Conservation (phyloP, 176 grass and related monocot species). For the Musa schizocarpa region DNA sequence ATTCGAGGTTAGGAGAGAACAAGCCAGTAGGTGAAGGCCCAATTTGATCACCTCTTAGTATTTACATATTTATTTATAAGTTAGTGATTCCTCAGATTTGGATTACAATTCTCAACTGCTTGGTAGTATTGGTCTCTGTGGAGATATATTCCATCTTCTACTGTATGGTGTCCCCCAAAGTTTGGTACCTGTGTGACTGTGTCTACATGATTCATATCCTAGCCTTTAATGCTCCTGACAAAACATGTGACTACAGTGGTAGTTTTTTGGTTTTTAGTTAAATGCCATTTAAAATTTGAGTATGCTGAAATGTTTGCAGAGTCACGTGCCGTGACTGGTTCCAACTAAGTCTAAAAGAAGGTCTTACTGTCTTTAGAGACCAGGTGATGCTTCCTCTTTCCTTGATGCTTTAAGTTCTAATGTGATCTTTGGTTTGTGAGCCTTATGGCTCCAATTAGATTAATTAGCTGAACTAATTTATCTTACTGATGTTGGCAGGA, state of each 20-base stretch:
- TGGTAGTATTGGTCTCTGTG: neutral
- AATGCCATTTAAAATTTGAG: neutral
- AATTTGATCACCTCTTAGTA: neutral
- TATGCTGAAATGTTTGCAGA: conserved; percentile 33
- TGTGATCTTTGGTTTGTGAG: neutral
- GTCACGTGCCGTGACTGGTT: conserved; percentile 99
- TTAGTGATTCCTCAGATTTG: neutral
- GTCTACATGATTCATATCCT: neutral
- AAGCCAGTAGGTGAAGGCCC: neutral
- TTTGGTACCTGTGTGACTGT: neutral
- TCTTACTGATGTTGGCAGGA: conserved; percentile 37
- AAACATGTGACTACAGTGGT: neutral
- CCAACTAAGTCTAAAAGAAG: conserved; percentile 98
- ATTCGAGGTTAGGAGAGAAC: neutral
- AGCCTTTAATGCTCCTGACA: neutral
- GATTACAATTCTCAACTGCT: neutral
- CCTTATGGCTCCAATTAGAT: conserved; percentile 3
- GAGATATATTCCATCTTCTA: neutral
- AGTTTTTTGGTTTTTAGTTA: neutral
- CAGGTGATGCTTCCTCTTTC: conserved; percentile 37
- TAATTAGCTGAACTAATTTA: neutral
- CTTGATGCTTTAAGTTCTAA: conserved; percentile 7
- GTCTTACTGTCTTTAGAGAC: conserved; percentile 92
- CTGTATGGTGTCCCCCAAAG: neutral
- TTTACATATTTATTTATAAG: neutral